A percentile compares a stretch with the other conserved stretches of the same genome.
These are phyloP conservation scores for Hypoxylon crocopeplum DNA, from an alignment of 495 filamentous ascomycete species.

Conservation along the genomic window DNA sequence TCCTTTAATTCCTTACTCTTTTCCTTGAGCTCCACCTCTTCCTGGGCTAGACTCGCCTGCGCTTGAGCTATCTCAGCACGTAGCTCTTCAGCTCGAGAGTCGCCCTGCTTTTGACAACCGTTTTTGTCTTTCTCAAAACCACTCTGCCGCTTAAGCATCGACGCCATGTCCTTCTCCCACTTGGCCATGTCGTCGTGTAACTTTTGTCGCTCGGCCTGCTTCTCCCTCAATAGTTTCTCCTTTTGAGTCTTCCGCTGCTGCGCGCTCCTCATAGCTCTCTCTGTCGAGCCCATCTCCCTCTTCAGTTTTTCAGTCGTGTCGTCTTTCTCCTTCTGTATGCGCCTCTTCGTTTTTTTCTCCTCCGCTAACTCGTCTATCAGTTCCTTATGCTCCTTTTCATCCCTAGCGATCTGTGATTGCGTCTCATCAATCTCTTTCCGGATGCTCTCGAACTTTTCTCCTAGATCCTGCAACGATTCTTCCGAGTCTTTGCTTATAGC, in stretches of 20 bases:
- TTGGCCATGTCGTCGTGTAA: constrained; percentile 61
- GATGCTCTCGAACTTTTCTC: constrained; percentile 72
- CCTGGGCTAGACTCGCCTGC: constrained; percentile 37
- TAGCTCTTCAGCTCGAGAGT: constrained; percentile 40
- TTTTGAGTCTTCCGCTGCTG: constrained; percentile 80
- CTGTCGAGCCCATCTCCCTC: constrained; percentile 78
- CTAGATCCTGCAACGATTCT: constrained; percentile 62
- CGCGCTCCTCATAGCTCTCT: constrained; percentile 82
- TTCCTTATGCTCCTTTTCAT: constrained; percentile 70
- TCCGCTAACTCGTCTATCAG: constrained; percentile 77
- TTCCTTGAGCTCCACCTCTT: constrained; percentile 56
- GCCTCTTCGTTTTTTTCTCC: constrained; percentile 73
- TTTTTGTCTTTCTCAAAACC: constrained; percentile 53
- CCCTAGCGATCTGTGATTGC: constrained; percentile 60
- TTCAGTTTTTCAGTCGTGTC: constrained; percentile 81
- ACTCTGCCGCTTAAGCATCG: constrained; percentile 47
- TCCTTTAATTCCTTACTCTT: constrained; percentile 57
- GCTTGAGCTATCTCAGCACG: constrained; percentile 40
- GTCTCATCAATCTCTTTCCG: constrained; percentile 73
- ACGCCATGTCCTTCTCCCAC: constrained; percentile 63
- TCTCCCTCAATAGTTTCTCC: constrained; percentile 79
- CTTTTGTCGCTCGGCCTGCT: constrained; percentile 67
- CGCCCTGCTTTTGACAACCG: constrained; percentile 39
- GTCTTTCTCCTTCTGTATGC: constrained; percentile 81
- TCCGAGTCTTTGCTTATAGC: constrained; percentile 50